Evolutionary conservation across 768 basidiomycete genomes (phyloP), one percentile per base, ranked within the genome.

Genomic region (Suillus sp.): DNA sequence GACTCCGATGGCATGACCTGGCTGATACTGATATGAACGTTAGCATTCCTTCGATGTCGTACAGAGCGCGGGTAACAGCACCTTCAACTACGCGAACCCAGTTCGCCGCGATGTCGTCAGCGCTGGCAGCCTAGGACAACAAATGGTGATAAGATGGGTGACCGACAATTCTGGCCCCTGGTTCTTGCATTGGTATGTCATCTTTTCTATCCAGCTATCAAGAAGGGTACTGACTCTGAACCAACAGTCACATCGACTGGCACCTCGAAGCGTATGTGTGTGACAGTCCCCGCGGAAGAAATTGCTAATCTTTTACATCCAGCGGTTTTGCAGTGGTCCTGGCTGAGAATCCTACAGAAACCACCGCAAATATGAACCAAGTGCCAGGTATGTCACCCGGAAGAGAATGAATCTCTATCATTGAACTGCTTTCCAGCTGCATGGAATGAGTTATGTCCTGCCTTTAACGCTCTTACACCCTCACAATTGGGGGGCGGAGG

Each of bases 161-260:
- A 83, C 84, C 3, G 82, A 86, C 65, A 86, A 86, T 70, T 81
- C 85, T 1, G 84, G 83, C 11, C 76, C 78, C 14, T 82, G 80
- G 68, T 65, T 68, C 58, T 64, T 60, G n/a, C 65, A 67, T 56
- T 67, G 65, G 69, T 68, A 58, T 42, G 68, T 16, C 14, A 34
- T 8, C 45, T 2, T 40, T 4, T n/a, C 11, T 11, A 30, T 42
- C 1, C 16, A 30, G 10, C 13, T 38, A 2, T 35, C 25, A 6
- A 34, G 30, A 8, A 30, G 32, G 20, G 9, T 34, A 20, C 18
- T 70, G 9, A 18, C 43, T 25, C 42, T 48, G n/a, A 25, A n/a
- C 38, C 10, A 11, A 40, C 10, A 67, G 68, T 30, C 69, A 70
- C 53, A 62, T 65, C 13, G 62, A 70, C 37, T 67, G 62, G 64